phyloP scores from a whole-genome alignment of 2,329 filamentous ascomycete genomes.

The Penicillium sp. region DNA sequence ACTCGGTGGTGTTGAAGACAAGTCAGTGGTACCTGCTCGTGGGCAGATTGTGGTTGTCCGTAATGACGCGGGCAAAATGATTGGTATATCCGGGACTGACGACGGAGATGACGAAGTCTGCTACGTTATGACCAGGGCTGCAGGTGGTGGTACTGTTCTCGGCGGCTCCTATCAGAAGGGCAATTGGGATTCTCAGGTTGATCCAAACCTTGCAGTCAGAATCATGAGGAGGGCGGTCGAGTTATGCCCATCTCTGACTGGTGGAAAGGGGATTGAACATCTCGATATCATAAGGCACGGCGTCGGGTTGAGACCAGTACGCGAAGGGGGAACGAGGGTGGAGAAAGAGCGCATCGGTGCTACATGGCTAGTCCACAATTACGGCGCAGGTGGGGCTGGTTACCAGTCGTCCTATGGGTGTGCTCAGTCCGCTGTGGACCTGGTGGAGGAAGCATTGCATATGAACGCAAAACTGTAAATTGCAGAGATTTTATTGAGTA shows the following conservation, averaged over 20 bases:
- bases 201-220: constrained; percentile 71
- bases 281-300: constrained; percentile 75
- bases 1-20: constrained; percentile 79
- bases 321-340: constrained; percentile 71
- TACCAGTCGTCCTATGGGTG: constrained; percentile 68
- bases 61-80: constrained; percentile 71
- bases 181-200: constrained; percentile 74
- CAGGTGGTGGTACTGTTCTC: constrained; percentile 74
- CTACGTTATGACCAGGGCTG: constrained; percentile 78
- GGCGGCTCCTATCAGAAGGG: constrained; percentile 78
- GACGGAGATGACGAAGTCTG: constrained; percentile 69
- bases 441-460: not conserved
- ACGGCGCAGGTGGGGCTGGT: constrained; percentile 51
- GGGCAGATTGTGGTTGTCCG: constrained; percentile 81
- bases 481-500: not conserved
- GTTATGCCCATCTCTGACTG: constrained; percentile 38
- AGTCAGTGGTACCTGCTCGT: constrained; percentile 68
- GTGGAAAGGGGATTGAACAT: constrained; percentile 62
- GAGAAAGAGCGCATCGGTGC: constrained; percentile 68
- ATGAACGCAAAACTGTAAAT: not conserved
- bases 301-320: constrained; percentile 74
- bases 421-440: constrained; percentile 59
- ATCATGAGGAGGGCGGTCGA: constrained; percentile 70
- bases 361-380: constrained; percentile 49
- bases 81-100: constrained; percentile 68